phyloP scores from a whole-genome alignment of 1,284 basidiomycete species.

The Ceratobasidium sp. region DNA sequence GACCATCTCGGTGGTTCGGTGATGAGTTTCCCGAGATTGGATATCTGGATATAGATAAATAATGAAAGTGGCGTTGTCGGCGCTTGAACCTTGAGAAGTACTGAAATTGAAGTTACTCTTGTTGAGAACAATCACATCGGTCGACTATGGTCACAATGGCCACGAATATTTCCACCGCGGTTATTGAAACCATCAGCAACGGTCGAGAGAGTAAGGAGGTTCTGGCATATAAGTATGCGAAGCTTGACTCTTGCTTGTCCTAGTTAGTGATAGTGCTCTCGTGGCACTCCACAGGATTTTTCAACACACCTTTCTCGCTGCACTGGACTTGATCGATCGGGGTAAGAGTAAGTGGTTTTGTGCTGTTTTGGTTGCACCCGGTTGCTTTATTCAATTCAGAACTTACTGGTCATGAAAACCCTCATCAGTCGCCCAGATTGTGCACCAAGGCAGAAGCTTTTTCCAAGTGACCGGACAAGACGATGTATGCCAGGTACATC shows the following conservation, averaged over 20 bases:
- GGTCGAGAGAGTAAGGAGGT: not conserved
- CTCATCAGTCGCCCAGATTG: not conserved
- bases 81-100: too few species aligned
- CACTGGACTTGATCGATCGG: conserved; percentile 40
- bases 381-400: not conserved
- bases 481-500: not conserved
- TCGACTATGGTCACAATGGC: not conserved
- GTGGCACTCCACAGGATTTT: conserved; percentile 37
- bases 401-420: not conserved
- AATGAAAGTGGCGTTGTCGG: too few species aligned
- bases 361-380: not conserved
- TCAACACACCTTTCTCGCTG: conserved; percentile 39
- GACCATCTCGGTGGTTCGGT: too few species aligned
- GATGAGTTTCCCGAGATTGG: too few species aligned
- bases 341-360: conserved; percentile 27
- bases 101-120: too few species aligned
- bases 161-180: not conserved
- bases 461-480: conserved; percentile 17
- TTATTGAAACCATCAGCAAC: not conserved
- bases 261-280: conserved; percentile 36
- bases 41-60: too few species aligned
- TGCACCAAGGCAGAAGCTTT: conserved; percentile 1
- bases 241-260: too few species aligned
- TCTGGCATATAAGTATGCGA: not conserved
- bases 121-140: too few species aligned